Percentiles rank a stretch among this genome's conserved stretches.
phyloP scores from a whole-genome alignment of 805 yeast species.

The Myxozyma melibiosi region DNA sequence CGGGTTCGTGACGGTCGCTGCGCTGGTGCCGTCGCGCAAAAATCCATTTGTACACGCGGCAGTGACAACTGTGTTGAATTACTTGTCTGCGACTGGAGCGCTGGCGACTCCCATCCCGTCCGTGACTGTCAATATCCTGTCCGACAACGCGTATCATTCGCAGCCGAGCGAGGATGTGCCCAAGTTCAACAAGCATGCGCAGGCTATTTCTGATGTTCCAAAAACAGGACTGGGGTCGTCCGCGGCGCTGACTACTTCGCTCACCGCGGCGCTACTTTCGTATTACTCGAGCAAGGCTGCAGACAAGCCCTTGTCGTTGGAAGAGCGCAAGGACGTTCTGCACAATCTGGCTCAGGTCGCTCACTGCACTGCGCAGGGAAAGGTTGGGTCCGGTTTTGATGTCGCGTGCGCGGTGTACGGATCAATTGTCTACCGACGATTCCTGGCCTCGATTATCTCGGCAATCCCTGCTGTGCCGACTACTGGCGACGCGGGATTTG shows the following conservation, averaged over 20 bases:
- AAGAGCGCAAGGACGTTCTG: constrained; percentile 41
- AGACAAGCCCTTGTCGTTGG: constrained; percentile 34
- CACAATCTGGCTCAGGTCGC: constrained; percentile 88
- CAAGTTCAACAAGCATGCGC: constrained; percentile 61
- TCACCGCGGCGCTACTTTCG: constrained; percentile 68
- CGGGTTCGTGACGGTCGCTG: constrained; percentile 40
- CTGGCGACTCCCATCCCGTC: constrained; percentile 12
- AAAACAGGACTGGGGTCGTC: constrained; percentile 97
- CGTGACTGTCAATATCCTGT: constrained; percentile 62
- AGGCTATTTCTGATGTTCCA: constrained; percentile 69
- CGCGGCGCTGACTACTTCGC: constrained; percentile 85
- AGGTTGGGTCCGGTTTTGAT: constrained; percentile 96
- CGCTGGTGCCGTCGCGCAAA: constrained; percentile 10
- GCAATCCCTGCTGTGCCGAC: constrained; percentile 34
- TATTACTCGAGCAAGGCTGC: constrained; percentile 45
- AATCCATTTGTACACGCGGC: constrained; percentile 81
- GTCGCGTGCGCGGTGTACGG: constrained; percentile 96
- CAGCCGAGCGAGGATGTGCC: constrained; percentile 45
- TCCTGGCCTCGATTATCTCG: constrained; percentile 55
- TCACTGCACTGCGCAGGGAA: constrained; percentile 92
- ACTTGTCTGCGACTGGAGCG: constrained; percentile 47
- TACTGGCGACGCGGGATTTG: constrained; percentile 36
- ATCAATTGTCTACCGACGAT: constrained; percentile 78
- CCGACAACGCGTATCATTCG: constrained; percentile 90
- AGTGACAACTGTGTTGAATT: constrained; percentile 57